These are phyloP conservation scores for Auricularia auricula-judae DNA, from an alignment of 768 basidiomycete genomes.

Conservation along the genomic window DNA sequence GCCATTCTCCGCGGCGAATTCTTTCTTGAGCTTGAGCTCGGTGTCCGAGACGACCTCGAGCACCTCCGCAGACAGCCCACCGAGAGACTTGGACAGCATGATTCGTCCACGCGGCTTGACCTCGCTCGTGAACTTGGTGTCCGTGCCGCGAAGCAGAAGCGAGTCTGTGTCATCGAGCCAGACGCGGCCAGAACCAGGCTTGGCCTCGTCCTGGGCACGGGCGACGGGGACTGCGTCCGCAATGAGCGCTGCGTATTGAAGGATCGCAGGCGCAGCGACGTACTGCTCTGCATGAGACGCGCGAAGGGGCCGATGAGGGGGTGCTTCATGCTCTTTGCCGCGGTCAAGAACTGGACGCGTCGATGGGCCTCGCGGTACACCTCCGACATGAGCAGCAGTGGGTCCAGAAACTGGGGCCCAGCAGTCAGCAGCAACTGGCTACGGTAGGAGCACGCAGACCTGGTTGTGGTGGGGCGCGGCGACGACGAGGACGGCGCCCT, in stretches of 20 bases:
- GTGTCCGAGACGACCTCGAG: slow-evolving; percentile 84
- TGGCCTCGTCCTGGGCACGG: slow-evolving; percentile 81
- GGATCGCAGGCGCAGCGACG: slow-evolving; percentile 19
- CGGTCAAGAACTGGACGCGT: slow-evolving; percentile 76
- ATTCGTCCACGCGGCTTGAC: slow-evolving; percentile 75
- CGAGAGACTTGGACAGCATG: slow-evolving; percentile 70
- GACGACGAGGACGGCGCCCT: slow-evolving; percentile 88
- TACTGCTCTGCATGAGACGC: slow-evolving; percentile 80
- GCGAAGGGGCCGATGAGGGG: slow-evolving; percentile 73
- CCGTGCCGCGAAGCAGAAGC: slow-evolving; percentile 69
- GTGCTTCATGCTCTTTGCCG: slow-evolving; percentile 79
- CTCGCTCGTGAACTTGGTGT: slow-evolving; percentile 65
- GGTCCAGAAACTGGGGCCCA: slow-evolving; percentile 73
- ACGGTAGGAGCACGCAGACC: slow-evolving; percentile 28
- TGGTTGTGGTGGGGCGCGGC: slow-evolving; percentile 91
- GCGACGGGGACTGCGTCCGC: slow-evolving; percentile 68
- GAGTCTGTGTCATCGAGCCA: slow-evolving; percentile 66
- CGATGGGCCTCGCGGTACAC: slow-evolving; percentile 76
- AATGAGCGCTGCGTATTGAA: background rate
- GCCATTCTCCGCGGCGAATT: slow-evolving; percentile 74
- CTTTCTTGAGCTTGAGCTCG: slow-evolving; percentile 70
- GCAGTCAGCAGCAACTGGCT: background rate
- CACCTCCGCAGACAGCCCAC: slow-evolving; percentile 72
- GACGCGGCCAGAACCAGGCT: slow-evolving; percentile 61
- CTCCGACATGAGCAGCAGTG: slow-evolving; percentile 72